Base-by-base conservation (phyloP, 73 alveolate genomes). In the Paramecium pentaurelia region DNA sequence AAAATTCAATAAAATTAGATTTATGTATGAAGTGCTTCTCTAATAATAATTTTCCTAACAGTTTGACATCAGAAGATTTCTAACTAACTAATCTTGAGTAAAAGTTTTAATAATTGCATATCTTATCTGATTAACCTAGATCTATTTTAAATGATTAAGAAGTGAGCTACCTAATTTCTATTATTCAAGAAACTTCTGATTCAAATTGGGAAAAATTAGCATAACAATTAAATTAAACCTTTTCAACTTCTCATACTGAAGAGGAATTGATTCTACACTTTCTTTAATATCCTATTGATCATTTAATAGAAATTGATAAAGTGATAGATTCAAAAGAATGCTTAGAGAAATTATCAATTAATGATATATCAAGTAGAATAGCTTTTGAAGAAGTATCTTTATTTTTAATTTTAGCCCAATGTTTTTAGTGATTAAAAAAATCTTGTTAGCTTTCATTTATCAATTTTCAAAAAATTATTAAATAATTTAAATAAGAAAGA, bases 231-330 rank as follows among this genome's bases (percentile, higher is more conserved):
- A 83, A 89, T 70, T 60, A 83, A 42, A 27, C 34, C 0, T 49
- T 45, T 49, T 25, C 47, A 14, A 45, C 91, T 3, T 27, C 47
- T 18, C 94, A 83, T 44, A 71, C 90, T n/a, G 88, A 83, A 47
- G 94, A 89, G 68, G 77, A 70, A 89, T 36, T 89, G 44, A 71
- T 89, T 45, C 86, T 45, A 28, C 94, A 89, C 44, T 89, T 89
- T 73, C 60, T 89, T 7, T 60, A 64, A 73, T 83, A 71, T 42
- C 94, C 94, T 28, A 30, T 73, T 28, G 88, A 71, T 37, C 71
- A 89, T 45, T 71, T 89, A 22, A 37, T 60, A 25, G 54, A 40
- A 28, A 45, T 89, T 34, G 94, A 89, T 28, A 45, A 73, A 83
- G 40, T 71, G 12, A 44, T 47, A 18, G 84, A 89, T 58, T 71